Evolutionary conservation across 805 yeast genomes (phyloP), one percentile per base, ranked within the genome.

Genomic region (Metschnikowia continentalis): DNA sequence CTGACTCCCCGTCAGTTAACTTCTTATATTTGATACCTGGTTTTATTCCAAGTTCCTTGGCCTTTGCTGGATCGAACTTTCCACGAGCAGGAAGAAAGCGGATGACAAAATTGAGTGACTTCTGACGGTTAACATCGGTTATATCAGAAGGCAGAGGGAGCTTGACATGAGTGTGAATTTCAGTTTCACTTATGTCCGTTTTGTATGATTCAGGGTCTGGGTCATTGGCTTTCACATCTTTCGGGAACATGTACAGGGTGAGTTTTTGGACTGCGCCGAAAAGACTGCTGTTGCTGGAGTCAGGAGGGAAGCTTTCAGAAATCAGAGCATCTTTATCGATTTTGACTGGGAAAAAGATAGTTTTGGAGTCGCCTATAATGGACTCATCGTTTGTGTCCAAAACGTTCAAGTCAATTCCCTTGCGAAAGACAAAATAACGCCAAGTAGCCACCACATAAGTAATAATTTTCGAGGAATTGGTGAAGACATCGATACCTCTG

Each of bases 371-470:
- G 14, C 57, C 71, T 23, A 71, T 60, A 15, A 69, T 50, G 15
- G 61, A 54, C 32, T 60, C 57, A 58, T 75, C 63, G 39, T 65
- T 54, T 23, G 70, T 55, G 33, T 67, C 74, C 23, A 58, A 45
- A 26, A 74, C 64, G 3, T 67, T 67, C 48, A 88, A 63, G 35
- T 77, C 74, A 45, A 86, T 77, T 1, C 90, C 90, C 59, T 84
- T 80, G 55, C 97, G 78, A 64, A 88, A 89, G 13, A 90, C 89
- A 69, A 92, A 91, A 57, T 82, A 82, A 56, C 96, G 77, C 96
- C 97, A 90, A 0, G 92, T 81, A 1, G 91, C 78, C 3, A 88
- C 78, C 42, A 87, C 73, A 62, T 81, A 84, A 8, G 65, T 54
- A 19, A 70, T 53, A 14, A 71, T 51, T 36, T 57, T 58, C 46